Conservation (phyloP, 371 early-diverging fungal species). For the Fennellomyces sp. region DNA sequence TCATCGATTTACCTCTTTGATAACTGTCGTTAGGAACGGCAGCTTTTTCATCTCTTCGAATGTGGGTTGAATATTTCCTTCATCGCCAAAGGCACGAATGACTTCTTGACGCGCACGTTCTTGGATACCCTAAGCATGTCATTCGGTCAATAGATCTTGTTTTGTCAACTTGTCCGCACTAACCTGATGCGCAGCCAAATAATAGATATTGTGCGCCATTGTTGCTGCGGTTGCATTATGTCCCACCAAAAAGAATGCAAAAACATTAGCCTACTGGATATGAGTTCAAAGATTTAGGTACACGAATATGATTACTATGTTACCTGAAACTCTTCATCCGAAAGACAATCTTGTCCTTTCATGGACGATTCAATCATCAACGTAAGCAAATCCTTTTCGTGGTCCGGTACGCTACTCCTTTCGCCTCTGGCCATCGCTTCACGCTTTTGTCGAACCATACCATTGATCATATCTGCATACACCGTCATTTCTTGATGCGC, state of each 20-base stretch:
- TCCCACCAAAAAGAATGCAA: constrained; percentile 31
- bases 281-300: too few relatives aligned
- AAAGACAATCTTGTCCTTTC: constrained; percentile 10
- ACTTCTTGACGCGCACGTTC: constrained; percentile 45
- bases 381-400: constrained; percentile 44
- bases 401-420: constrained; percentile 26
- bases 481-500: neutral
- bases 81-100: constrained; percentile 46
- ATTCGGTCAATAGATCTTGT: too few relatives aligned
- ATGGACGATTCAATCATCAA: constrained; percentile 41
- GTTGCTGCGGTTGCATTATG: constrained; percentile 33
- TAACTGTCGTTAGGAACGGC: constrained; percentile 39
- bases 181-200: constrained; percentile 42
- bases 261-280: constrained; percentile 52
- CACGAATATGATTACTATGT: too few relatives aligned
- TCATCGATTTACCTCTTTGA: constrained; percentile 31
- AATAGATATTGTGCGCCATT: constrained; percentile 35
- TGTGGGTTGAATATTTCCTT: constrained; percentile 33
- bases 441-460: constrained; percentile 35
- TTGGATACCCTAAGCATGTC: constrained; percentile 29
- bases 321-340: constrained; percentile 21
- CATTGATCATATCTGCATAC: constrained; percentile 34
- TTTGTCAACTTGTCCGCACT: neutral
- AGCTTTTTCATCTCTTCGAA: constrained; percentile 41
- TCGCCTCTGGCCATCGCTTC: constrained; percentile 14